Percentiles rank a stretch among this genome's conserved stretches.
phyloP scores from a whole-genome alignment of 371 early-diverging fungal genomes.

The Blastocladiella emersonii region DNA sequence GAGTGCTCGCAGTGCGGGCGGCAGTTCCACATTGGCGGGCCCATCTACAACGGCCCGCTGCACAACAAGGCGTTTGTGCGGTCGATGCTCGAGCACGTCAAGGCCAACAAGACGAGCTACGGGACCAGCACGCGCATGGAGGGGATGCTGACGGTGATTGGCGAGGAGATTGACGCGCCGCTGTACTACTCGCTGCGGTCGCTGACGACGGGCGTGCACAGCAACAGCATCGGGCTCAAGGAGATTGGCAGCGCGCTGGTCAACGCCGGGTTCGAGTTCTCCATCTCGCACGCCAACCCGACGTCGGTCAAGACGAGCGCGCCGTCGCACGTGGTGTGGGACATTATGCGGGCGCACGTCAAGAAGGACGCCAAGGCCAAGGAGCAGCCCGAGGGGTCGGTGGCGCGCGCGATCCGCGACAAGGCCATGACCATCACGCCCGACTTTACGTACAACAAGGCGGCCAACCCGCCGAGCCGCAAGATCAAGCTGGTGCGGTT shows the following conservation, averaged over 20 bases:
- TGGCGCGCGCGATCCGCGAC: slow-evolving; percentile 49
- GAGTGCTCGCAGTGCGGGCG: slow-evolving; percentile 59
- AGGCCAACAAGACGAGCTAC: slow-evolving; percentile 33
- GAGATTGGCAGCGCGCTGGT: slow-evolving; percentile 60
- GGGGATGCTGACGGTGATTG: slow-evolving; percentile 85
- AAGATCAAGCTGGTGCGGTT: slow-evolving; percentile 73
- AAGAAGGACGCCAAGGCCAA: slow-evolving; percentile 1
- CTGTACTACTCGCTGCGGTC: slow-evolving; percentile 64
- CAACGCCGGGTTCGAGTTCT: slow-evolving; percentile 83
- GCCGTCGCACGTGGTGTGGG: slow-evolving; percentile 81
- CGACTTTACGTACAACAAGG: slow-evolving; percentile 52
- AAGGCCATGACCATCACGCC: slow-evolving; percentile 29
- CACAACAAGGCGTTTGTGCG: slow-evolving; percentile 67
- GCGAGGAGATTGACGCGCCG: slow-evolving; percentile 35
- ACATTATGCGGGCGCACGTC: slow-evolving; percentile 51
- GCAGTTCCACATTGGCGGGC: slow-evolving; percentile 72
- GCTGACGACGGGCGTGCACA: slow-evolving; percentile 48
- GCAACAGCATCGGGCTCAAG: slow-evolving; percentile 33
- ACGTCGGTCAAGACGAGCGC: slow-evolving; percentile 93
- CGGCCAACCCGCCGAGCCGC: slow-evolving; percentile 57
- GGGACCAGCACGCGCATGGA: slow-evolving; percentile 73
- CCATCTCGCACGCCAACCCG: slow-evolving; percentile 74
- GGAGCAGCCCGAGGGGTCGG: slow-evolving; percentile 36
- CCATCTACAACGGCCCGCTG: slow-evolving; percentile 77
- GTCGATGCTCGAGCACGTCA: slow-evolving; percentile 55